A percentile compares a stretch with the other conserved stretches of the same genome.
Conservation (phyloP, 176 grass and related monocot species). For the Hordeum marinum region DNA sequence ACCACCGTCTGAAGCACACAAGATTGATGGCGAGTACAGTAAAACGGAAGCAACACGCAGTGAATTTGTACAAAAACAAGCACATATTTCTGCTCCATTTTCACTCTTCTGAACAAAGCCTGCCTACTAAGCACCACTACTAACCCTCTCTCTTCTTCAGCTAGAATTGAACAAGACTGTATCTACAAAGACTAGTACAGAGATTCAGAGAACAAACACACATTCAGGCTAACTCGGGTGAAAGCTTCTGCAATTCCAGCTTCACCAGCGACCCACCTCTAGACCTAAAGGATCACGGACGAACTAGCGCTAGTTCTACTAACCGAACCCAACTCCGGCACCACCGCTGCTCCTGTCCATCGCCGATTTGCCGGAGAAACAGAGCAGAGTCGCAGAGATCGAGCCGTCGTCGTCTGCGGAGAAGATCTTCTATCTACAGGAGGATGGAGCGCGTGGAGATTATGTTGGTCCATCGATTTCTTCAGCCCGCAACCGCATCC, state of each 20-base stretch:
- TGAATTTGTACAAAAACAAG: background rate
- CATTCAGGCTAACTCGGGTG: background rate
- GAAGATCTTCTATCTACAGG: background rate
- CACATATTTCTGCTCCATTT: background rate
- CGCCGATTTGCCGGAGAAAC: constrained; percentile 4
- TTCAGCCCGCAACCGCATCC: background rate
- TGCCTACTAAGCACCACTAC: background rate
- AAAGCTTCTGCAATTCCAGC: constrained; percentile 1
- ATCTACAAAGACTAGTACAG: background rate
- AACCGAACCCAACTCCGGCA: background rate
- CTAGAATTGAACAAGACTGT: background rate
- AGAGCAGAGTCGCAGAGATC: background rate
- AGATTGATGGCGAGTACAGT: no score
- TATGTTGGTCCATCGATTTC: background rate
- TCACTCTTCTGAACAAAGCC: background rate
- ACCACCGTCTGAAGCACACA: no score
- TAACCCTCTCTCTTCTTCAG: background rate
- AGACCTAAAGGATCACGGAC: background rate
- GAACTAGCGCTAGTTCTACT: no score
- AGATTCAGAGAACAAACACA: background rate
- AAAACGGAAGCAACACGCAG: background rate
- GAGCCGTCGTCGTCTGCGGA: background rate
- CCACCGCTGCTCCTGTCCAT: background rate
- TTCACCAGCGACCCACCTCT: background rate
- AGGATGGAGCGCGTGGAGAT: background rate